Base-by-base conservation (phyloP, 148 eudicot genomes). In the Hydrangea macrophylla region DNA sequence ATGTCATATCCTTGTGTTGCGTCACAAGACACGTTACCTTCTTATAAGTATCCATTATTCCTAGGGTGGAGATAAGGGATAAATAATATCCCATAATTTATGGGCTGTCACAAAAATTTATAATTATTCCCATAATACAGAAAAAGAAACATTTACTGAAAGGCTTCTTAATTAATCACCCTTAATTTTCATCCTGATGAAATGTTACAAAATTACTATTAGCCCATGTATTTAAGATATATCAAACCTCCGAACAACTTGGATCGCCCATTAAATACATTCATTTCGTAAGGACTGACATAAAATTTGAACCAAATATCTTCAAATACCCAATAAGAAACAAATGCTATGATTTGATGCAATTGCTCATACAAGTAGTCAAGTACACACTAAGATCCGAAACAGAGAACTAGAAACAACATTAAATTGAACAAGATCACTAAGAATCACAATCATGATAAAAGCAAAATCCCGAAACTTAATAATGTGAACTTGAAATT, bases 331-430 rank as follows among this genome's bases (percentile, higher is more conserved):
- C 5, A 18, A 18, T 48, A 17, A 18, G 53, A 48, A 48, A 1
- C 53, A 48, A 48, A 15, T 48, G 15, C 15, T 6, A 9, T 13
- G 1, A 36, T 17, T 18, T 6, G 56, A 31, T 11, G 8, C 55
- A 35, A n/a, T 18, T 7, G 3, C 25, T 24, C 70, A 31, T 51
- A 12, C 22, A 23, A 53, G 53, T 20, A 18, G n/a, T 9, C 50
- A 25, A n/a, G n/a, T n/a, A n/a, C n/a, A n/a, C n/a, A n/a, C n/a
- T 9, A 17, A 68, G 62, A 68, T 68, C 71, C 22, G 57, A 3
- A 37, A 11, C 51, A 68, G 33, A 56, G 25, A 6, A 24, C 55
- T 1, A 37, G 3, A 23, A 37, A 3, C 39, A 68, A 68, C 55
- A 40, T 6, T 12, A 68, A 68, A 68, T 28, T 12, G 28, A 9